Evolutionary conservation across 1,139 yeast species (phyloP).

Genomic region (Kurtzmaniella quercitrusa): DNA sequence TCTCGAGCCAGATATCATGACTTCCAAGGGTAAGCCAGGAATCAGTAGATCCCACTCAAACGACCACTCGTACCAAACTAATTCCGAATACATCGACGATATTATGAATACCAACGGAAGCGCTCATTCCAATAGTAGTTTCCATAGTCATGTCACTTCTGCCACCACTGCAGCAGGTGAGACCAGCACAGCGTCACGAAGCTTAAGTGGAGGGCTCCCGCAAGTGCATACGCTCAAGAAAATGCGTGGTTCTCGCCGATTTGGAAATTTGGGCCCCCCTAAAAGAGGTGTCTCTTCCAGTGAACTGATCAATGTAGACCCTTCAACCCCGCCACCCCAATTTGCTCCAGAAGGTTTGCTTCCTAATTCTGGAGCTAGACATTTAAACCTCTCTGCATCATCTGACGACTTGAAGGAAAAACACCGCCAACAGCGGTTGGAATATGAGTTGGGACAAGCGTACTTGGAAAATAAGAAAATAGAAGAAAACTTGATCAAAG

Average conservation of each 20-base stretch:
- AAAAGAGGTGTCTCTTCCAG: conserved; percentile 25
- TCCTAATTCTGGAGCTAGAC: background rate
- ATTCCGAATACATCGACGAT: background rate
- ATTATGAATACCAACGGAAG: background rate
- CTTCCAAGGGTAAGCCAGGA: conserved; percentile 3
- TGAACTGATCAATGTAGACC: conserved; percentile 11
- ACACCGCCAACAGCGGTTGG: background rate
- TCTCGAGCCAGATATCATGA: background rate
- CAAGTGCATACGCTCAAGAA: conserved; percentile 20
- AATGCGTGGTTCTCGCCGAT: conserved; percentile 28
- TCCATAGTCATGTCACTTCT: conserved; percentile 9
- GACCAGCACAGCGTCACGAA: conserved; percentile 1
- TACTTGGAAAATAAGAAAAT: background rate
- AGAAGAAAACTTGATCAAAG: background rate
- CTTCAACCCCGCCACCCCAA: background rate
- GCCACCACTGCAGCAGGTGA: conserved; percentile 16
- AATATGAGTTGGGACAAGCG: background rate
- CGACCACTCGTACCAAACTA: background rate
- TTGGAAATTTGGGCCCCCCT: conserved; percentile 41
- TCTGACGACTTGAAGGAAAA: background rate
- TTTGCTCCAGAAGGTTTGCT: background rate
- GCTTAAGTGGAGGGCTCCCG: conserved; percentile 5
- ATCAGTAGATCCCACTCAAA: background rate
- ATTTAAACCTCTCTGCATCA: background rate
- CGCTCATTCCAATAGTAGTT: conserved; percentile 1